Evolutionary conservation across 2,329 filamentous ascomycete species (phyloP), one percentile per base, ranked within the genome.

Genomic region (Atkinsonella hypoxylon): DNA sequence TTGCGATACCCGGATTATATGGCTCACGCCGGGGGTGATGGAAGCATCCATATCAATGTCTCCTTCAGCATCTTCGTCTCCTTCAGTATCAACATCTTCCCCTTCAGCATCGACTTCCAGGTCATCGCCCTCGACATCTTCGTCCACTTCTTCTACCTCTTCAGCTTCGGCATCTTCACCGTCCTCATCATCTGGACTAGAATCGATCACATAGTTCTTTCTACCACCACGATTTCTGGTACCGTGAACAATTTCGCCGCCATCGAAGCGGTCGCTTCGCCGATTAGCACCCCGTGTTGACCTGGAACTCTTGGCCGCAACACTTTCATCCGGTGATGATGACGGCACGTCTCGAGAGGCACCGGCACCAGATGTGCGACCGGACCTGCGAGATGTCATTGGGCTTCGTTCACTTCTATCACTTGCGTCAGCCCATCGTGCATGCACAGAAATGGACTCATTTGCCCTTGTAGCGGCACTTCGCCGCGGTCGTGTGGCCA

Each of bases 141-240:
- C 69, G 12, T 70, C 70, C 9, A 69, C 71, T 3, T 68, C 70
- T 2, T 68, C 68, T 30, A 67, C 68, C 17, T 66, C 62, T 17
- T 67, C 62, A 13, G 62, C 60, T 26, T 66, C 62, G 11, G 62
- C 66, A 9, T 69, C 69, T 9, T 70, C 64, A 0, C 66, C 67
- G 15, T 62, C 71, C 3, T 71, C 70, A 22, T 72, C 70, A n/a
- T 72, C 70, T 38, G 69, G 70, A 49, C 72, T 74, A 38, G 74
- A 77, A 54, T 80, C 77, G 22, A 82, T 74, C 36, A 79, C 75
- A 50, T 81, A 81, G 56, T 72, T 80, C 65, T 80, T 81, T 65
- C 78, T 78, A 17, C 70, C 71, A 6, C 73, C 75, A 9, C 77
- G 72, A 52, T 75, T 78, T 46, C 77, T 70, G 57, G 75, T 77